Base-by-base conservation (phyloP, 306 rosid genomes). In the Fragaria nilgerrensis region DNA sequence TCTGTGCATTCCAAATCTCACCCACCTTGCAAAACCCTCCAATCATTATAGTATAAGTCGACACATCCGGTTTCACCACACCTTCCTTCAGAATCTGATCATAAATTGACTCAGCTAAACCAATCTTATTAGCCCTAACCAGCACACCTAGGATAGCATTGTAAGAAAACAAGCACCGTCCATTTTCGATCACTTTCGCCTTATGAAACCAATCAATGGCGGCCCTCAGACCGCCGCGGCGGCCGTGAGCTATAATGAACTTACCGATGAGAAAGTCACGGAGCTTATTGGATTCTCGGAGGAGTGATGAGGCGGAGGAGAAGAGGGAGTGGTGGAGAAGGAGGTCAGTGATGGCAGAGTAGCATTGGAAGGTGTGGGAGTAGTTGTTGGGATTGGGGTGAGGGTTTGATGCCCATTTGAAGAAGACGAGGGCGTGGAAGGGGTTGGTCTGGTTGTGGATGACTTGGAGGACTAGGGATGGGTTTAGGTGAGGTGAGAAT, bases 171-270 rank as follows among this genome's bases (percentile, higher is more conserved):
- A 81, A 50, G 48, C 84, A 83, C 2, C 73, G 64, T 20, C 90
- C 90, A 6, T 64, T 47, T 36, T 70, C 13, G 11, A 85, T 44
- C 49, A 15, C 11, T 72, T 83, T 87, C 4, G 82, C 88, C 64
- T 77, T 77, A 73, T 87, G 81, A 65, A 89, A 85, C 89, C 89
- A 87, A 61, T 85, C 84, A 68, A 89, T 77, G 17, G 90, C 86
- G 68, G 7, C 87, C 86, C 90, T 75, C 56, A 85, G 58, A 45
- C 83, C 79, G n/a, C 86, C 85, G 2, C 83, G 83, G 20, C 70
- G 68, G 7, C 87, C 86, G 5, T 79, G 81, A 22, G 86, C 87
- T 44, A 36, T 73, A 78, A 89, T 85, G 64, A 89, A 83, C 82
- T 45, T 79, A 19, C 79, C 72, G 11, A 85, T 1, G 75, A 81